Evolutionary conservation across 768 basidiomycete species (phyloP), one percentile per base, ranked within the genome.

Genomic region (Naematelia encephala): DNA sequence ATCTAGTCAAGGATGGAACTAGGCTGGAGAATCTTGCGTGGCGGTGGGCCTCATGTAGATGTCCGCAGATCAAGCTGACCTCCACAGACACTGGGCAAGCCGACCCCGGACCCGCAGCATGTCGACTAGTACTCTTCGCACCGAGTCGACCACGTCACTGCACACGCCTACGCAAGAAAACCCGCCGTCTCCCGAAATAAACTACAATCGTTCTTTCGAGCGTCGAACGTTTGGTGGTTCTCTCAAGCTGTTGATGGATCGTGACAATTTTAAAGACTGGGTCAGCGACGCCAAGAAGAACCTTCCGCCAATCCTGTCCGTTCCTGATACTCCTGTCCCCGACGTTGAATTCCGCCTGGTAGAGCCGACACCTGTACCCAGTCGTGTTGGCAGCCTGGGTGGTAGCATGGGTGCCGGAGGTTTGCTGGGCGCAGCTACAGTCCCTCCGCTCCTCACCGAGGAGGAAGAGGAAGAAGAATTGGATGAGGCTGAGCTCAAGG

Each of bases 291-390:
- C 72, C 29, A 69, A 73, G 47, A 57, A 45, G 19, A 23, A 58
- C 12, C 45, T 62, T 8, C 63, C 57, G 5, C 1, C 67, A 5
- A 59, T 50, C 30, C 55, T 73, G n/a, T 70, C 66, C 19, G 60
- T 73, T 4, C 71, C 71, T 2, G 68, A 70, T 48, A 70, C 71
- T 2, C 71, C 71, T 2, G 46, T 66, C 22, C 64, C 68, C 16
- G 57, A 73, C 26, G 48, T 73, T 4, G 71, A 73, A 39, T 70
- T 73, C n/a, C 63, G 72, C 1, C 54, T 74, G 29, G 70, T 77
- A 21, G 74, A 74, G 50, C 76, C 76, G 12, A 77, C 76, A 16
- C 76, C 76, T 25, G 76, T 71, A 1, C 74, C 76, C 3, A 67
- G 64, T 49, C 62, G 76, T 14, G 76, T 73, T 0, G 74, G 74